Evolutionary conservation across 148 eudicot species (phyloP).

Genomic region (Rhododendron mucronatum): DNA sequence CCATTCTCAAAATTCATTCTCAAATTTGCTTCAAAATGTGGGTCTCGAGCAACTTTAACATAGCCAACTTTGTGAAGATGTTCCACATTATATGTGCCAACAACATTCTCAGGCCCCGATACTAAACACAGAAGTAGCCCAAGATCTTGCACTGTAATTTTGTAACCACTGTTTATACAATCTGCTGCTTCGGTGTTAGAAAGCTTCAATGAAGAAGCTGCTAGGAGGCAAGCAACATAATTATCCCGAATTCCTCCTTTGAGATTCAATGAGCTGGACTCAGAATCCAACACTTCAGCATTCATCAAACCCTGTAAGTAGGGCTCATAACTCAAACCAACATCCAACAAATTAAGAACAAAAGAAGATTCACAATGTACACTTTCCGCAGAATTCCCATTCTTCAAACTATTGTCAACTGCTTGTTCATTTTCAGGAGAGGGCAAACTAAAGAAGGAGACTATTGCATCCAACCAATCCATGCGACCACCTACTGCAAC

Average conservation of each 20-base stretch:
- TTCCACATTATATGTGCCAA: constrained; percentile 43
- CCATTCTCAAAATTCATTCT: constrained; percentile 46
- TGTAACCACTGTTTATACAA: constrained; percentile 38
- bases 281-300: constrained; percentile 23
- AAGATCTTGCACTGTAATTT: constrained; percentile 59
- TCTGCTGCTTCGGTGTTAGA: constrained; percentile 40
- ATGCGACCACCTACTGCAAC: constrained; percentile 84
- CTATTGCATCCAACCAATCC: constrained; percentile 77
- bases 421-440: constrained; percentile 46
- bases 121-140: constrained; percentile 66
- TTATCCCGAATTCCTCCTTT: constrained; percentile 26
- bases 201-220: constrained; percentile 68
- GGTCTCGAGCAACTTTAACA: constrained; percentile 71
- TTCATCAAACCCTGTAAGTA: constrained; percentile 25
- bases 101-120: constrained; percentile 24
- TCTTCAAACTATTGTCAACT: constrained; percentile 19
- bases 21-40: constrained; percentile 53
- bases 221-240: constrained; percentile 63
- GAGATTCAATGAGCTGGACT: constrained; percentile 22
- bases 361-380: constrained; percentile 44
- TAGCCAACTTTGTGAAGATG: constrained; percentile 60
- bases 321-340: constrained; percentile 90
- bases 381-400: constrained; percentile 21
- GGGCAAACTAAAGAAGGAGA: constrained; percentile 56
- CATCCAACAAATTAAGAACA: constrained; percentile 66